phyloP scores from a whole-genome alignment of 352 stramenopile species.

The Phytophthora vignae region DNA sequence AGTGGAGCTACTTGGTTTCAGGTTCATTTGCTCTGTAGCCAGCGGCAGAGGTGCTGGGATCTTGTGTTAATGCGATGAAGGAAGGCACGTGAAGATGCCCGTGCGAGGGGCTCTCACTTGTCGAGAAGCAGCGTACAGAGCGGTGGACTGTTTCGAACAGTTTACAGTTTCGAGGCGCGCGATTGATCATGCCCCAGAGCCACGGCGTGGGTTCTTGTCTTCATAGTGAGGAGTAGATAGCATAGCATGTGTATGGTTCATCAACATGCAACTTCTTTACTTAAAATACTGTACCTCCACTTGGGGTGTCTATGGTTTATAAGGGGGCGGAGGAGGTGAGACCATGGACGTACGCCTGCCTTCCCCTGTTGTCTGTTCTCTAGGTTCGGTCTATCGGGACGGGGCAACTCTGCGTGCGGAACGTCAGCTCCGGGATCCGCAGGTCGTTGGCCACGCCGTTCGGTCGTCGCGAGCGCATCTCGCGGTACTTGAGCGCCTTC shows the following conservation, averaged over 20 bases:
- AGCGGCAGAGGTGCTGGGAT: background rate
- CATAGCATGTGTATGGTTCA: background rate
- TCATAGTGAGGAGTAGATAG: background rate
- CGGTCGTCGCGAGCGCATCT: conserved; percentile 34
- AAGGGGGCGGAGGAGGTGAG: background rate
- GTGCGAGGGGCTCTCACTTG: background rate
- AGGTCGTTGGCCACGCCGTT: background rate
- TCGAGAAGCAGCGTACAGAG: background rate
- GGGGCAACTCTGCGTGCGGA: conserved; percentile 35
- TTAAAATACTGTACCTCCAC: conserved; percentile 17
- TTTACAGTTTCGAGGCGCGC: conserved; percentile 8
- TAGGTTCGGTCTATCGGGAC: conserved; percentile 2
- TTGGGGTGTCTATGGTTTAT: conserved; percentile 21
- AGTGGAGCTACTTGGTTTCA: background rate
- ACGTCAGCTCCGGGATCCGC: background rate
- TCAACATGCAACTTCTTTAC: conserved; percentile 10
- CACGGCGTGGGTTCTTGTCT: background rate
- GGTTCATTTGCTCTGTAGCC: background rate
- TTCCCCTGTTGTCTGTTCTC: background rate
- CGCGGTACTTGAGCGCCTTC: conserved; percentile 43
- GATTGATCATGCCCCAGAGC: background rate
- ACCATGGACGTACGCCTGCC: background rate
- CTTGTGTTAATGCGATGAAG: background rate
- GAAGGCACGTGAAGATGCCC: background rate
- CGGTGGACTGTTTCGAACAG: conserved; percentile 1